Percentiles rank a stretch among this genome's conserved stretches.
Conservation (phyloP, 352 stramenopile species). For the Globisporangium acanthophoron region DNA sequence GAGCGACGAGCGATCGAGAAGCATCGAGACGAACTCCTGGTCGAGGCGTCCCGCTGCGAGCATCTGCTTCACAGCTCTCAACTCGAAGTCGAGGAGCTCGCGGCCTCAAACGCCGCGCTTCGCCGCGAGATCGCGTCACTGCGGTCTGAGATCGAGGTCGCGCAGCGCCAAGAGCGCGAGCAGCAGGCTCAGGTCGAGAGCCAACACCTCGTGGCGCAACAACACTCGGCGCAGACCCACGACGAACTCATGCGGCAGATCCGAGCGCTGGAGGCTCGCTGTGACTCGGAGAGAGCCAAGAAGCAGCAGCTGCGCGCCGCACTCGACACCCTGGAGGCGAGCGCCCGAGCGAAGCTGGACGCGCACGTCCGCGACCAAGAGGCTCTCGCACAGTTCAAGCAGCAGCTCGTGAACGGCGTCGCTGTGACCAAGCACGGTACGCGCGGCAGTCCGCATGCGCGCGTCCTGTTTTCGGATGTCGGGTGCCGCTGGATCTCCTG, state of each 20-base stretch:
- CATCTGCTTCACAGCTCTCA: constrained; percentile 30
- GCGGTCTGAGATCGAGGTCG: constrained; percentile 21
- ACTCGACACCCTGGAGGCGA: constrained; percentile 29
- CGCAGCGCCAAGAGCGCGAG: constrained; percentile 13
- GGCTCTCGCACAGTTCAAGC: constrained; percentile 50
- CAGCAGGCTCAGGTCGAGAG: neutral
- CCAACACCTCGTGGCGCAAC: neutral
- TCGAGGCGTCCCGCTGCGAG: constrained; percentile 39
- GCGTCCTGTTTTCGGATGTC: constrained; percentile 51
- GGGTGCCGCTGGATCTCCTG: constrained; percentile 59
- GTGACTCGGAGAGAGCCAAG: constrained; percentile 17
- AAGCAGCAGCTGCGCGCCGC: constrained; percentile 25
- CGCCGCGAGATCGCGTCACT: constrained; percentile 25
- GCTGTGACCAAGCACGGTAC: constrained; percentile 52
- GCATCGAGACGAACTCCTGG: constrained; percentile 33
- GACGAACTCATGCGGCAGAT: constrained; percentile 21
- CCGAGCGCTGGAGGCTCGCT: constrained; percentile 16
- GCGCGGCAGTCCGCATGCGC: constrained; percentile 34
- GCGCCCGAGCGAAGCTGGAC: constrained; percentile 18
- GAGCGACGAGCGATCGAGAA: constrained; percentile 19
- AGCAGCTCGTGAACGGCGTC: constrained; percentile 41
- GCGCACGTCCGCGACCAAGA: constrained; percentile 32
- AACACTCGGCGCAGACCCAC: constrained; percentile 13
- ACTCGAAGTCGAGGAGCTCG: constrained; percentile 27
- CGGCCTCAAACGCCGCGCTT: constrained; percentile 22